Percentiles rank a stretch among this genome's conserved stretches.
These are phyloP conservation scores for Postia placenta DNA, from an alignment of 768 basidiomycete genomes.

Conservation along the genomic window DNA sequence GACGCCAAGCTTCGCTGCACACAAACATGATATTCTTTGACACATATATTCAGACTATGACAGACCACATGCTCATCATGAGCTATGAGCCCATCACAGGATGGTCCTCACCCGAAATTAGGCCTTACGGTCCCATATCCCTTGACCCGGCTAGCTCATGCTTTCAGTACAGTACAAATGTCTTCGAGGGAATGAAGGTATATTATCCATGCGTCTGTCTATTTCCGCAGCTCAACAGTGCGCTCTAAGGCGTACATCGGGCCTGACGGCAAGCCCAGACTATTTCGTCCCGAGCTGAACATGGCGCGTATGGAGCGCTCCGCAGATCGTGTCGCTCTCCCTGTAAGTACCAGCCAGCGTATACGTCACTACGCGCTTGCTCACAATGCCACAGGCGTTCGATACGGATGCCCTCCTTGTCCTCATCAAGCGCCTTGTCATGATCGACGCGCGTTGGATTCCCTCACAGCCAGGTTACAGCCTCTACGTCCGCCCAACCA, in stretches of 20 bases:
- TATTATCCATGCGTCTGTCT: slow-evolving; percentile 12
- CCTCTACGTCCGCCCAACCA: slow-evolving; percentile 81
- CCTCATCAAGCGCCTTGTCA: slow-evolving; percentile 61
- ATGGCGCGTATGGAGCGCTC: slow-evolving; percentile 76
- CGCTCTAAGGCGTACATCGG: slow-evolving; percentile 54
- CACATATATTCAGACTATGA: slow-evolving; percentile 46
- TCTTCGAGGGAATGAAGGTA: slow-evolving; percentile 69
- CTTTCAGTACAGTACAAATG: slow-evolving; percentile 56
- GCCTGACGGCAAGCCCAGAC: slow-evolving; percentile 61
- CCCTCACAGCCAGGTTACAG: slow-evolving; percentile 68
- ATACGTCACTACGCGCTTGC: not conserved
- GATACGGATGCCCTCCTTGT: slow-evolving; percentile 40
- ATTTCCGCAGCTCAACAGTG: not conserved
- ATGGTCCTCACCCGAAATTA: slow-evolving; percentile 70
- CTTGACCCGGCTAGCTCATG: slow-evolving; percentile 52
- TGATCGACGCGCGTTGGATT: slow-evolving; percentile 79
- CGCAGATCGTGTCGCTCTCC: slow-evolving; percentile 65
- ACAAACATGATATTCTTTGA: no score
- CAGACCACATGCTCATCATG: slow-evolving; percentile 74
- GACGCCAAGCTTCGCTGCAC: no score
- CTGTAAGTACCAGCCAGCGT: slow-evolving; percentile 38
- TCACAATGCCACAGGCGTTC: slow-evolving; percentile 27
- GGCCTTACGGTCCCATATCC: slow-evolving; percentile 55
- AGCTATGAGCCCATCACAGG: slow-evolving; percentile 58
- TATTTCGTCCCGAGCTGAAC: slow-evolving; percentile 83